phyloP scores from a whole-genome alignment of 2,329 filamentous ascomycete genomes.

The Paraconiothyrium brasiliense region DNA sequence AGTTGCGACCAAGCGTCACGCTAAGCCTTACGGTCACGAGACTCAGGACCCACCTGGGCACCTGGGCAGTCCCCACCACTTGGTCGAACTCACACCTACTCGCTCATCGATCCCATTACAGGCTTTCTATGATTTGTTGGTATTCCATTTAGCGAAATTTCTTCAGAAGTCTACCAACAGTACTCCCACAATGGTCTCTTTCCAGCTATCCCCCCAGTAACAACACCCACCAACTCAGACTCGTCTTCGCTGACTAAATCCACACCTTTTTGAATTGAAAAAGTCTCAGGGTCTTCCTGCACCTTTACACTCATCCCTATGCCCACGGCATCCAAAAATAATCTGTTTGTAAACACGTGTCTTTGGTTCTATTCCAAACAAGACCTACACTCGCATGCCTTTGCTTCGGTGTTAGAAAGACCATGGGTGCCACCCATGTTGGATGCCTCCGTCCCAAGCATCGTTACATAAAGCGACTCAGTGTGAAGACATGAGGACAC shows the following conservation, averaged over 20 bases:
- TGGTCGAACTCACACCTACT: no score
- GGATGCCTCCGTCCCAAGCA: no score
- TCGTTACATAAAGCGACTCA: no score
- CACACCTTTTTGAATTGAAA: not conserved
- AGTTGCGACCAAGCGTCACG: slow-evolving; percentile 7
- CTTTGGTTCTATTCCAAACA: no score
- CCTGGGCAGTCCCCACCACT: not conserved
- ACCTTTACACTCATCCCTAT: not conserved
- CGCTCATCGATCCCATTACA: no score
- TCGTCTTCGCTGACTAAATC: not conserved
- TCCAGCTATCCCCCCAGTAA: not conserved
- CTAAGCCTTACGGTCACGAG: slow-evolving; percentile 7
- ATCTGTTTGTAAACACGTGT: no score
- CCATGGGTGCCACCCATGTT: no score
- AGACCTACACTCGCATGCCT: no score
- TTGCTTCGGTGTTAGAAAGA: no score
- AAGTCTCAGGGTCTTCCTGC: not conserved
- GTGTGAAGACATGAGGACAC: no score
- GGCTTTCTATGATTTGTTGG: no score
- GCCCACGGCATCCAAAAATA: not conserved
- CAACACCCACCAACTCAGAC: not conserved
- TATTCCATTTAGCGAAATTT: not conserved
- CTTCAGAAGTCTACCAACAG: not conserved
- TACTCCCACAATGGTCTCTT: no score
- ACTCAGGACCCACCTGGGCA: not conserved